Percentiles rank a stretch among this genome's conserved stretches.
Conservation (phyloP, 2,329 filamentous ascomycete genomes). For the Fusarium abutilonis region DNA sequence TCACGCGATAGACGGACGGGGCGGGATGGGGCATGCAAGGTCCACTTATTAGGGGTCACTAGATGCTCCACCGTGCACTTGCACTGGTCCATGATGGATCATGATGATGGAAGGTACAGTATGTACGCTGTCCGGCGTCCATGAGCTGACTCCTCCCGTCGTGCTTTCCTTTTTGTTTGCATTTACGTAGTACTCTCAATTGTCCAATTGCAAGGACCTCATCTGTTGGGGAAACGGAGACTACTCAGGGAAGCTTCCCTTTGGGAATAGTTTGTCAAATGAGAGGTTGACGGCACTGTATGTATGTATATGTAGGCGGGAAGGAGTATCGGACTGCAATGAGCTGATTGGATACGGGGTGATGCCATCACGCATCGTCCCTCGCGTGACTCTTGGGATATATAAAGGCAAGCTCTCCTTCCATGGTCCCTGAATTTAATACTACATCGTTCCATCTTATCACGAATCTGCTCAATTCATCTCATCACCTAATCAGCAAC, state of each 20-base stretch:
- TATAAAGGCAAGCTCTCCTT: constrained; percentile 38
- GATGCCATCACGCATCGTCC: constrained; percentile 41
- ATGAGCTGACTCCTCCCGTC: constrained; percentile 20
- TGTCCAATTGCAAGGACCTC: constrained; percentile 23
- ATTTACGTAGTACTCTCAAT: constrained; percentile 8
- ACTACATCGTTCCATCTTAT: constrained; percentile 9
- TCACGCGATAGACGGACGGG: constrained; percentile 47
- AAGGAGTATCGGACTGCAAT: constrained; percentile 34
- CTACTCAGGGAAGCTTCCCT: not conserved
- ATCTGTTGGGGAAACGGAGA: constrained; percentile 9
- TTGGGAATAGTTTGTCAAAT: constrained; percentile 5
- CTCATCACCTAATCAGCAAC: constrained; percentile 10
- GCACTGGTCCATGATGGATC: constrained; percentile 21
- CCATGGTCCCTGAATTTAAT: constrained; percentile 12
- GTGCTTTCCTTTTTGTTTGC: not conserved
- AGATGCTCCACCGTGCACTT: constrained; percentile 11
- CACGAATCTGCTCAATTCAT: constrained; percentile 4
- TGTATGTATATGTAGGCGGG: not conserved
- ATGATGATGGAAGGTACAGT: constrained; percentile 17
- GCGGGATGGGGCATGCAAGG: constrained; percentile 42
- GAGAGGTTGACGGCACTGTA: constrained; percentile 1
- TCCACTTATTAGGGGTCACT: constrained; percentile 21
- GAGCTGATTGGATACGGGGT: constrained; percentile 45
- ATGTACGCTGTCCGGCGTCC: not conserved
- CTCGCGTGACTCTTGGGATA: constrained; percentile 45